Evolutionary conservation across 495 filamentous ascomycete genomes (phyloP).

Genomic region (Saxophila tyrrhenica): DNA sequence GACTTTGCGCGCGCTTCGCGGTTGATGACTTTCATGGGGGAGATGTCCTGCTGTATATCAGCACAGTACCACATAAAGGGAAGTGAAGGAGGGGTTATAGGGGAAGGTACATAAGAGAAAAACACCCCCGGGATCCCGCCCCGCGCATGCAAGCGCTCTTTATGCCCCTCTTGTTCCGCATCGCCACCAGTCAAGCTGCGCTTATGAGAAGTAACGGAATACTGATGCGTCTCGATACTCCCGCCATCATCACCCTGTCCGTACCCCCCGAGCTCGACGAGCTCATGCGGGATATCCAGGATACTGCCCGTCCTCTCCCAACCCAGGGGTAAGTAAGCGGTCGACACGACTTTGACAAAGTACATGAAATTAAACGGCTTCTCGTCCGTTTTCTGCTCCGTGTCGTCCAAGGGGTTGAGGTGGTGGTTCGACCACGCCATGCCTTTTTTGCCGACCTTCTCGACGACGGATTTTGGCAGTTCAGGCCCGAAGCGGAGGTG

Average conservation of each 20-base stretch:
- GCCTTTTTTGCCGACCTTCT: conserved; percentile 44
- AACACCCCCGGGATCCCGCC: conserved; percentile 96
- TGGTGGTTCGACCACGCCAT: conserved; percentile 79
- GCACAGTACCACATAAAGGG: not conserved
- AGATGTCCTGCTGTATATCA: conserved; percentile 61
- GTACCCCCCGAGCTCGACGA: conserved; percentile 51
- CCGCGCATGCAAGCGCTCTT: conserved; percentile 75
- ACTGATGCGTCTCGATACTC: conserved; percentile 94
- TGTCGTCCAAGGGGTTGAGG: conserved; percentile 80
- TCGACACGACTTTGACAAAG: conserved; percentile 96
- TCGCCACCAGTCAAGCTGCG: conserved; percentile 70
- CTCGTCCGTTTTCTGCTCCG: conserved; percentile 64
- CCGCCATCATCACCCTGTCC: conserved; percentile 49
- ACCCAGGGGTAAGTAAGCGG: conserved; percentile 82
- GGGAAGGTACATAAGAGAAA: conserved; percentile 67
- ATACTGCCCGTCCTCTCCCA: conserved; percentile 45
- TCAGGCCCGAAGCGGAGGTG: conserved; percentile 86
- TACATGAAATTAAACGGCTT: conserved; percentile 95
- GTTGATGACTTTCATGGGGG: conserved; percentile 99
- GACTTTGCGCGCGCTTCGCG: conserved; percentile 78
- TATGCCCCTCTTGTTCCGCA: conserved; percentile 73
- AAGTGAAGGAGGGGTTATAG: too few species aligned
- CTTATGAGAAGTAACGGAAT: conserved; percentile 91
- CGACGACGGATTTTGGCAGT: conserved; percentile 61
- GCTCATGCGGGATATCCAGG: conserved; percentile 40